Conservation (phyloP, 331 rosid genomes). For the Malus hybrid region DNA sequence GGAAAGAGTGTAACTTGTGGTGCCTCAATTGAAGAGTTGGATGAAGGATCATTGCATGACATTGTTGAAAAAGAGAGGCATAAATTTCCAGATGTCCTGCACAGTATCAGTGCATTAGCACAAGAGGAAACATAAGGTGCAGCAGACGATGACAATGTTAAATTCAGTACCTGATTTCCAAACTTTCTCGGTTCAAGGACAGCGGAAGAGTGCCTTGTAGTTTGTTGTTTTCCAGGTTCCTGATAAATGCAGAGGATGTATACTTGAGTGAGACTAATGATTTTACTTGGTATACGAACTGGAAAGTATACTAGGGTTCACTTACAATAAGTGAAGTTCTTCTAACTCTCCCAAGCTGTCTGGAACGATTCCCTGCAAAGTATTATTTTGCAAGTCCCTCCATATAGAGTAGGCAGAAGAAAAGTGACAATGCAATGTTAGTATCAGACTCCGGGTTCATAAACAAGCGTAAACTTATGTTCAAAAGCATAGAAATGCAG, state of each 20-base stretch:
- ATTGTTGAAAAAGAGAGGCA: slow-evolving; percentile 71
- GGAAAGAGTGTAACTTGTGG: slow-evolving; percentile 69
- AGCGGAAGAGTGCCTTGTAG: slow-evolving; percentile 78
- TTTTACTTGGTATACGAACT: not conserved
- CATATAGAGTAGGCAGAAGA: not conserved
- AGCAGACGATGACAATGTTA: not conserved
- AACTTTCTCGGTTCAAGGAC: slow-evolving; percentile 59
- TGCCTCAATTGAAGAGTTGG: slow-evolving; percentile 59
- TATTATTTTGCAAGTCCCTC: slow-evolving; percentile 84
- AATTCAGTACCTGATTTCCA: slow-evolving; percentile 60
- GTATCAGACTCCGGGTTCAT: not conserved
- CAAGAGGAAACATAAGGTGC: not conserved
- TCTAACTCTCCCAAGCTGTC: slow-evolving; percentile 83
- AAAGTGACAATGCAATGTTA: slow-evolving; percentile 6
- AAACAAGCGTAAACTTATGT: not conserved
- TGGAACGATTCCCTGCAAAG: slow-evolving; percentile 64
- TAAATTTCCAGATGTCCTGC: slow-evolving; percentile 74
- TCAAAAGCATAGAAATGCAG: not conserved
- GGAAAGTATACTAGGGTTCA: not conserved
- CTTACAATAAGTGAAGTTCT: slow-evolving; percentile 78
- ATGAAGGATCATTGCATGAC: slow-evolving; percentile 46
- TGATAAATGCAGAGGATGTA: slow-evolving; percentile 18
- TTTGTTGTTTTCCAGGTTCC: slow-evolving; percentile 79
- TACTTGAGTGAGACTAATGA: not conserved
- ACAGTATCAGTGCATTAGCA: slow-evolving; percentile 13